A percentile compares a stretch with the other conserved stretches of the same genome.
Evolutionary conservation across 176 grass and related monocot genomes (phyloP).

Genomic region (Elaeis guineensis): DNA sequence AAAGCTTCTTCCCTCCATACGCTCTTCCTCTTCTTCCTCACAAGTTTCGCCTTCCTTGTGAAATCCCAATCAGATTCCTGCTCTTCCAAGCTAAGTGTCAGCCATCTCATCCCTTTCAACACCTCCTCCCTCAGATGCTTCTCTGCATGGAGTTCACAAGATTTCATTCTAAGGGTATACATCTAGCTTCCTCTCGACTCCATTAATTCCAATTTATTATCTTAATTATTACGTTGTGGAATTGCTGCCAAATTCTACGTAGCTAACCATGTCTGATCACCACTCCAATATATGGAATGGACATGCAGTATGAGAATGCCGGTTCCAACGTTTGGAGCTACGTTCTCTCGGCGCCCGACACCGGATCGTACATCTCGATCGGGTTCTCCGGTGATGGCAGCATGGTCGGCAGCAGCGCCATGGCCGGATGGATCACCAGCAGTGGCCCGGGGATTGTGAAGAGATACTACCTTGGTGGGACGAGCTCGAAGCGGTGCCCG

Average conservation of each 20-base stretch:
- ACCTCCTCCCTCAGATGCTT: constrained; percentile 47
- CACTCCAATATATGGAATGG: constrained; percentile 6
- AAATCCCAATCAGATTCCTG: constrained; percentile 79
- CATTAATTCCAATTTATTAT: background rate
- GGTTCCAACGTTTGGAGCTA: constrained; percentile 69
- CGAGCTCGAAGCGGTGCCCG: constrained; percentile 23
- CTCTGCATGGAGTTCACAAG: constrained; percentile 53
- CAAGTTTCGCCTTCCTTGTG: constrained; percentile 27
- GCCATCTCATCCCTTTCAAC: constrained; percentile 64
- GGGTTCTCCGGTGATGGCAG: constrained; percentile 72
- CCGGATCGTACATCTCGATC: constrained; percentile 46
- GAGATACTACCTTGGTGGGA: constrained; percentile 64
- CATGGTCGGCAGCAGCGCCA: constrained; percentile 87
- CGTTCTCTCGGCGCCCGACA: constrained; percentile 73
- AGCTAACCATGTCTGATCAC: background rate
- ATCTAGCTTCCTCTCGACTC: background rate
- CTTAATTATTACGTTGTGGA: too few relatives aligned
- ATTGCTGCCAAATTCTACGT: too few relatives aligned
- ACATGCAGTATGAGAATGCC: constrained; percentile 61
- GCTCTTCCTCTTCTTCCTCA: constrained; percentile 25
- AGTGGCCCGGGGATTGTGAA: constrained; percentile 38
- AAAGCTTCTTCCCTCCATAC: background rate
- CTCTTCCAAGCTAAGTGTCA: constrained; percentile 26
- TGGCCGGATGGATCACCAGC: constrained; percentile 48
- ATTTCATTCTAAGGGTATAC: constrained; percentile 68